Evolutionary conservation across 169 alveolate genomes (phyloP).

Genomic region (Plasmodium gaboni): DNA sequence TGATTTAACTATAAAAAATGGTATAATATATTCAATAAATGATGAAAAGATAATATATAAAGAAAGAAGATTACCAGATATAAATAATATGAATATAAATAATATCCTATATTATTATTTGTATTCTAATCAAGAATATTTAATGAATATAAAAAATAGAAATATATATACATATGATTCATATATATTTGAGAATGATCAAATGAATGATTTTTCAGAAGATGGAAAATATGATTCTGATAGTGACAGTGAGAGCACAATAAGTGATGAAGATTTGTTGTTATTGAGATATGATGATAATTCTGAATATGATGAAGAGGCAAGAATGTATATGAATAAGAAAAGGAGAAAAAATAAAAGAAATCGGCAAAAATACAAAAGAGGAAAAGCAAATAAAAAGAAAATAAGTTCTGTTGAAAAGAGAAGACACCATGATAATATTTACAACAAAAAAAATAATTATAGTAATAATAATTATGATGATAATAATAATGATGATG

Average conservation of each 20-base stretch:
- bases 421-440: no score
- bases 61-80: slow-evolving; percentile 44
- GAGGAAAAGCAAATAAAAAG: not conserved
- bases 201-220: slow-evolving; percentile 1
- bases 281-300: slow-evolving; percentile 15
- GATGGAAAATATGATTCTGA: not conserved
- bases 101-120: slow-evolving; percentile 54
- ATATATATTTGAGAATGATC: slow-evolving; percentile 36
- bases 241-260: slow-evolving; percentile 14
- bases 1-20: not conserved
- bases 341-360: slow-evolving; percentile 14
- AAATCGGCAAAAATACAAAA: not conserved
- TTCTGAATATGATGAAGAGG: slow-evolving; percentile 2
- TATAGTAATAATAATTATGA: no score
- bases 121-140: slow-evolving; percentile 35
- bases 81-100: slow-evolving; percentile 41
- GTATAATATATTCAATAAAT: slow-evolving; percentile 15
- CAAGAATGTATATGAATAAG: not conserved
- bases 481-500: not conserved
- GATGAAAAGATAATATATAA: slow-evolving; percentile 5
- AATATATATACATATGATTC: slow-evolving; percentile 61
- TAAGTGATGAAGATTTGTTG: slow-evolving; percentile 67
- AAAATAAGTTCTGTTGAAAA: not conserved
- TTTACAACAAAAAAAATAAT: no score
- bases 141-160: not conserved